Evolutionary conservation across 2,329 filamentous ascomycete genomes (phyloP), one percentile per base, ranked within the genome.

Genomic region (Fusarium tanahbumbuense): DNA sequence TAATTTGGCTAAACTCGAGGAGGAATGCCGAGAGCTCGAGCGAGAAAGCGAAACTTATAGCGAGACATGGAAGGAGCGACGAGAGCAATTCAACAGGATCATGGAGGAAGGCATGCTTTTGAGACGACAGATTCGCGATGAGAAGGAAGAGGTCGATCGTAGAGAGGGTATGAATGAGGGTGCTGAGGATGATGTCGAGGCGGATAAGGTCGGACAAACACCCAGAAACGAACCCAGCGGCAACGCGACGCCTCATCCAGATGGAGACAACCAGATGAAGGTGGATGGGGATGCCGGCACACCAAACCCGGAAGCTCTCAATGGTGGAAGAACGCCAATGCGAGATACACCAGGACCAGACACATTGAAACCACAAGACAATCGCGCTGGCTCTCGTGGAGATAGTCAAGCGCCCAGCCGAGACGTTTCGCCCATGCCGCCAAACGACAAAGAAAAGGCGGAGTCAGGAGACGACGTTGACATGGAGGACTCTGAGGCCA

Each of bases 61-160:
- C 50, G 87, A 86, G 70, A 96, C 93, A 1, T 98, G 94, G 94
- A 85, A 88, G 44, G 94, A 97, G 80, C 87, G 95, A 41, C 85
- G 92, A 67, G 92, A 93, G 73, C 93, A 97, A 80, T 97, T 98
- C 79, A 92, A 91, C 61, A 87, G 89, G 59, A 94, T 98, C 75
- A 92, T 97, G 77, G 92, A 94, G 64, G 95, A 98, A 82, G 93
- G 93, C n/a, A 92, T 92, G 87, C 86, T 93, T 69, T 86, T 98
- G 78, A 85, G 94, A 61, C 87, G 93, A 50, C 86, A 97, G 78
- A 97, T 98, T 76, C 90, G 94, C 65, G 94, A 97, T 76, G 95
- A 98, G 84, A 97, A 97, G 82, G 94, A 97, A 78, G 94, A 97
- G 81, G 93, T 96, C 0, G 94, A 97, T 81, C 86, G 93, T 44